These are phyloP conservation scores for Penicillium sp. DNA, from an alignment of 2,329 filamentous ascomycete genomes.

Conservation along the genomic window DNA sequence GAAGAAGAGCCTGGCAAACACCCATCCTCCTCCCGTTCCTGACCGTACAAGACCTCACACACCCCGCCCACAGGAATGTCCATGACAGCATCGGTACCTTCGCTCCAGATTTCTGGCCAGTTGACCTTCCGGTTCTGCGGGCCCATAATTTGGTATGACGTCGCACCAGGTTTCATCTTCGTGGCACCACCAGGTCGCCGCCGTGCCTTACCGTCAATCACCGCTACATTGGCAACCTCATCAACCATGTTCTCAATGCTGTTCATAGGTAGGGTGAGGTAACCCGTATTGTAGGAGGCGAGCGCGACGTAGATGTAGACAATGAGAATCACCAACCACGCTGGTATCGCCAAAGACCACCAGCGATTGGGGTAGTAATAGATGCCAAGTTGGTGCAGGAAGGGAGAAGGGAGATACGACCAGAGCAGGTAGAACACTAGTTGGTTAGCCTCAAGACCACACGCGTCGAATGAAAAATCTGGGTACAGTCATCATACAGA, in stretches of 20 bases:
- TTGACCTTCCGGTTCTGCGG: conserved; percentile 48
- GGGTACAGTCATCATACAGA: conserved; percentile 52
- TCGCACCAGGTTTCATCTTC: conserved; percentile 39
- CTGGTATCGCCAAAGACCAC: conserved; percentile 92
- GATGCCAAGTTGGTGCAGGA: conserved; percentile 87
- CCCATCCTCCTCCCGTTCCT: conserved; percentile 41
- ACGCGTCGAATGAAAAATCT: background rate
- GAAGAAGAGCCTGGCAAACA: conserved; percentile 1
- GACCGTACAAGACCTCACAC: conserved; percentile 87
- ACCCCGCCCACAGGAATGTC: conserved; percentile 92
- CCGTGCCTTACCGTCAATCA: conserved; percentile 66
- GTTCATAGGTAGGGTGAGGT: conserved; percentile 72
- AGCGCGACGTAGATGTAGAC: conserved; percentile 93
- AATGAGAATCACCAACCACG: conserved; percentile 80
- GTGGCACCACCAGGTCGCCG: conserved; percentile 44
- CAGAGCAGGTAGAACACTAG: conserved; percentile 62
- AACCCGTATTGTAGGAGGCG: conserved; percentile 82
- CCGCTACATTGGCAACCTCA: conserved; percentile 77
- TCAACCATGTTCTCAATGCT: conserved; percentile 88
- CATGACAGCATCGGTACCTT: conserved; percentile 94
- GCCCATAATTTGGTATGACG: conserved; percentile 40
- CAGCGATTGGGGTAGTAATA: conserved; percentile 96
- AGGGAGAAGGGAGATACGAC: conserved; percentile 86
- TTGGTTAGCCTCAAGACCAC: conserved; percentile 10
- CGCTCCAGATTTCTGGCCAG: conserved; percentile 82